Evolutionary conservation across 1,284 basidiomycete genomes (phyloP).

Genomic region (Sporisorium graminicola): DNA sequence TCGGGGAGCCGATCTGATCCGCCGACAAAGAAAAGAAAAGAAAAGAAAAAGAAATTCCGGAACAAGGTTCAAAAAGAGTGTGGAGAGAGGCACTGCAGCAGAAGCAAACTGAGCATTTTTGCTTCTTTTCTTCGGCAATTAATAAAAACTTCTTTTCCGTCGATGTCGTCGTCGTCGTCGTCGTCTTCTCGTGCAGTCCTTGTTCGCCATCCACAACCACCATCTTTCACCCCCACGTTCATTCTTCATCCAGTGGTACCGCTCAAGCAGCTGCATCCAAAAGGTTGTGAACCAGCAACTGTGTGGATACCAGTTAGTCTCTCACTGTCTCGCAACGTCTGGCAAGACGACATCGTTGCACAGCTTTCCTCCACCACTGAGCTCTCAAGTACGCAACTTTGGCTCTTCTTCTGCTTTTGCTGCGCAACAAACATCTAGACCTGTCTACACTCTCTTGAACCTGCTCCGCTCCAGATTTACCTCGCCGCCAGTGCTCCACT

Average conservation of each 20-base stretch:
- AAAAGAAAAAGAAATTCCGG: neutral
- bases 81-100: neutral
- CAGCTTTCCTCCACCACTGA: neutral
- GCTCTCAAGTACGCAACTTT: neutral
- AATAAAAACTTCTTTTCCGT: neutral
- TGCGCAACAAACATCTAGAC: neutral
- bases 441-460: neutral
- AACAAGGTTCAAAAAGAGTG: neutral
- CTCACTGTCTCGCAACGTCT: neutral
- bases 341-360: neutral
- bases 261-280: neutral
- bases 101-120: neutral
- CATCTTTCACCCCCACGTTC: too few species aligned
- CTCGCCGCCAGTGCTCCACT: neutral
- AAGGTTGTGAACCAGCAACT: neutral
- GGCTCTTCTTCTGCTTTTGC: neutral
- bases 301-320: neutral
- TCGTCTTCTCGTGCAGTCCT: too few species aligned
- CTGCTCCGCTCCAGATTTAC: neutral
- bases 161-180: neutral
- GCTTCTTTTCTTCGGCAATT: slow-evolving; percentile 1
- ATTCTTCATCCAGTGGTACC: too few species aligned
- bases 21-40: neutral
- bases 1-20: slow-evolving; percentile 2
- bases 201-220: slow-evolving; percentile 11